phyloP scores from a whole-genome alignment of 768 basidiomycete genomes.

The Boletales sp. region DNA sequence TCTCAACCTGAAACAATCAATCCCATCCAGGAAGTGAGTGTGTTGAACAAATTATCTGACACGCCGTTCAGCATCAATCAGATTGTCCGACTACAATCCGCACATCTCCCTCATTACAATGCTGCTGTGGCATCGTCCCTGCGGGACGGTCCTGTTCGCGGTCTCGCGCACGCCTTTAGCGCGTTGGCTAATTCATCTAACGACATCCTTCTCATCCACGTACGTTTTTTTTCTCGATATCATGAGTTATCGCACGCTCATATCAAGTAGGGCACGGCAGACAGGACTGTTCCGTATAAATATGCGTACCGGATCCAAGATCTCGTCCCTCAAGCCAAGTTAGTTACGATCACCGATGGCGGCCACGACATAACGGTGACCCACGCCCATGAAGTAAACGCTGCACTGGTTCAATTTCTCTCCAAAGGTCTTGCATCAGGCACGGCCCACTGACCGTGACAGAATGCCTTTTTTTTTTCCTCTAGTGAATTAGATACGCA shows the following conservation, averaged over 20 bases:
- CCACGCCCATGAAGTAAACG: slow-evolving; percentile 29
- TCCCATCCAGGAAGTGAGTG: slow-evolving; percentile 43
- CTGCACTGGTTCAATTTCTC: slow-evolving; percentile 27
- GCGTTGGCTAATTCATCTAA: slow-evolving; percentile 45
- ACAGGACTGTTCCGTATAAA: slow-evolving; percentile 31
- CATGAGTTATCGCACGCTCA: background rate
- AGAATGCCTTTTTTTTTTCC: background rate
- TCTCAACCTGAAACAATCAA: slow-evolving; percentile 20
- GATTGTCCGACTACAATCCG: slow-evolving; percentile 77
- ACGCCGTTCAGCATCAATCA: slow-evolving; percentile 19
- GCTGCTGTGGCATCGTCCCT: slow-evolving; percentile 73
- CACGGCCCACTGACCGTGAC: too few species aligned
- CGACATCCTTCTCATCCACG: slow-evolving; percentile 63
- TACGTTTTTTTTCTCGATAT: slow-evolving; percentile 23
- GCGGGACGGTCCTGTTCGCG: slow-evolving; percentile 68
- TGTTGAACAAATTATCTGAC: background rate
- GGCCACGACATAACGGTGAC: slow-evolving; percentile 32
- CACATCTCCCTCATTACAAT: slow-evolving; percentile 72
- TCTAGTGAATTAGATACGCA: background rate
- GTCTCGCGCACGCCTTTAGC: slow-evolving; percentile 51
- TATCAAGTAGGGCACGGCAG: slow-evolving; percentile 28
- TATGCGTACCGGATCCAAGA: slow-evolving; percentile 29
- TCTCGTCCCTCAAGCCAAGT: slow-evolving; percentile 26
- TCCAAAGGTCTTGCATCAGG: slow-evolving; percentile 5
- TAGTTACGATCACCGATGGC: slow-evolving; percentile 28